Base-by-base conservation (phyloP, 768 basidiomycete genomes). In the Leccinum rimulosum region DNA sequence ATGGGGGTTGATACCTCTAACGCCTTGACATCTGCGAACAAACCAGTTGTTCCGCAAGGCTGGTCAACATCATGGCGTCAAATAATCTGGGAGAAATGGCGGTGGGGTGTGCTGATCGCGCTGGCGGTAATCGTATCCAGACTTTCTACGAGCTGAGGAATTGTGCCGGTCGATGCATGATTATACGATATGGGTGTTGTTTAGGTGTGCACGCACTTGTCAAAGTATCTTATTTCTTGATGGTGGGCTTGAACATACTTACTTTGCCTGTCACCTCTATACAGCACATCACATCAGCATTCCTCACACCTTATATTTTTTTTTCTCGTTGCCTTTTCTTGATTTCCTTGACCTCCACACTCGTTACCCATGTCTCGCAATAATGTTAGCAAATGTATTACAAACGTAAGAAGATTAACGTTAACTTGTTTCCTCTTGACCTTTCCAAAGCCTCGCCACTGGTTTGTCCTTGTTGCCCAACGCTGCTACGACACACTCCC, bases 41-140 rank as follows among this genome's bases (percentile, higher is more conserved):
- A 74, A 56, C 67, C 71, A 6, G 60, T 65, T 27, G 69, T 71
- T 2, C 73, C 73, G 9, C 76, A 75, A 43, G 87, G 82, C 1
- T 86, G 85, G 82, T 75, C 80, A n/a, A 74, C 81, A 3, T 78
- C 81, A 3, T 85, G 85, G 83, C 81, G 86, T 52, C 80, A 83
- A 60, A 72, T 91, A 33, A 68, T 93, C 10, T 89, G 84, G 83
- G 89, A 93, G 70, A 91, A 91, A 68, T 93, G 91, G 91, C 79
- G 89, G 60, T 88, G 89, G 84, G 91, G 90, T 22, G 80, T 88
- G 15, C 69, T 93, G 60, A 87, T 93, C 57, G 88, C 85, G 6
- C 72, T 93, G 50, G 91, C 91, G 1, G 85, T 93, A 22, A 73
- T 93, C 53, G 84, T 93, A 11, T 91, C 90, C 33, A 81, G 88